phyloP scores from a whole-genome alignment of 140 eudicot species.

The Bidens hawaiensis region DNA sequence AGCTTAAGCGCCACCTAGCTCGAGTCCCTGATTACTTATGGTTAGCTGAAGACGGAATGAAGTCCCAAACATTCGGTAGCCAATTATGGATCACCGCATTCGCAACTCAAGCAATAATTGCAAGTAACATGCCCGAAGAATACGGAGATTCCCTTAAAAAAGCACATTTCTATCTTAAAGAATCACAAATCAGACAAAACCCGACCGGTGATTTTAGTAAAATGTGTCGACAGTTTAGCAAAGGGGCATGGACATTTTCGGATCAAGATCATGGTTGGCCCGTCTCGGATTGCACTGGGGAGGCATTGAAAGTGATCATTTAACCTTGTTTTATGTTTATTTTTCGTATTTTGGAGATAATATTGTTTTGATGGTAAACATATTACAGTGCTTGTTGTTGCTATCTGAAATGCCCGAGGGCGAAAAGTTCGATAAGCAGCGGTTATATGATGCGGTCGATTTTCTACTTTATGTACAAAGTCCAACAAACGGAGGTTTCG shows the following conservation, averaged over 20 bases:
- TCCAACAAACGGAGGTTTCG: conserved; percentile 53
- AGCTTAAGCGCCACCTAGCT: conserved; percentile 46
- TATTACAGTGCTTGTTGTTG: conserved; percentile 35
- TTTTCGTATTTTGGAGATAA: not conserved
- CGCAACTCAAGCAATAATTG: conserved; percentile 50
- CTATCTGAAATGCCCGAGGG: conserved; percentile 50
- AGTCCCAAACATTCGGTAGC: conserved; percentile 38
- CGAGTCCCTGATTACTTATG: conserved; percentile 48
- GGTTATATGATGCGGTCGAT: conserved; percentile 38
- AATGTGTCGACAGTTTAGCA: conserved; percentile 46
- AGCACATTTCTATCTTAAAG: conserved; percentile 43
- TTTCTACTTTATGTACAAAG: conserved; percentile 44
- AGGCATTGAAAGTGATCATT: conserved; percentile 31
- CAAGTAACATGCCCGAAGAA: conserved; percentile 40
- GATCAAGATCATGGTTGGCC: conserved; percentile 54
- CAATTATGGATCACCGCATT: conserved; percentile 46
- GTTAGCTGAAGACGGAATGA: conserved; percentile 63
- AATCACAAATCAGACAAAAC: conserved; percentile 44
- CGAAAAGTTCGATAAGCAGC: conserved; percentile 31
- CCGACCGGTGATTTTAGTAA: conserved; percentile 35
- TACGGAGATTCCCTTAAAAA: conserved; percentile 39
- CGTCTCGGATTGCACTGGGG: conserved; percentile 50
- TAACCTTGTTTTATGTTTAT: not conserved
- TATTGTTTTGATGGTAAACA: too few species aligned
- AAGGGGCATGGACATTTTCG: conserved; percentile 53